phyloP scores from a whole-genome alignment of 2,329 filamentous ascomycete genomes.

The Alternaria sp. region DNA sequence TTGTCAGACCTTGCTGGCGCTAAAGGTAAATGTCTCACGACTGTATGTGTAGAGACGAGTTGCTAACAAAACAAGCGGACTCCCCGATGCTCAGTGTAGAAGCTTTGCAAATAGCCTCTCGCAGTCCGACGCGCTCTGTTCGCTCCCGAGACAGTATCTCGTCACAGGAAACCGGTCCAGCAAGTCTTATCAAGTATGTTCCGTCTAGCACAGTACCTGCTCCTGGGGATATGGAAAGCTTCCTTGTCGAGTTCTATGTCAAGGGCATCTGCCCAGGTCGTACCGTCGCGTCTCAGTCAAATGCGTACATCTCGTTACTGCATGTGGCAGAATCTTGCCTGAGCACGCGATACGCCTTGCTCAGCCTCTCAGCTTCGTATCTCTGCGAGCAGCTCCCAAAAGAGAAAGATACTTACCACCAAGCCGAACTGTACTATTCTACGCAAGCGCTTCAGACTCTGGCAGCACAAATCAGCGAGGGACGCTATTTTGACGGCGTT shows the following conservation, averaged over 20 bases:
- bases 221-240: slow-evolving; percentile 37
- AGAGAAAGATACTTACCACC: slow-evolving; percentile 39
- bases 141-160: slow-evolving; percentile 35
- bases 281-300: slow-evolving; percentile 35
- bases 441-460: slow-evolving; percentile 42
- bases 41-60: neutral
- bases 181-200: slow-evolving; percentile 42
- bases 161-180: slow-evolving; percentile 34
- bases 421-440: slow-evolving; percentile 46
- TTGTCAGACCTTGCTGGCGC: slow-evolving; percentile 43
- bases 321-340: slow-evolving; percentile 34
- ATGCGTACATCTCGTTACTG: slow-evolving; percentile 38
- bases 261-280: slow-evolving; percentile 45
- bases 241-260: slow-evolving; percentile 43
- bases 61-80: slow-evolving; percentile 34
- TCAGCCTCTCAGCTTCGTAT: slow-evolving; percentile 45
- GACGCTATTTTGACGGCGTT: slow-evolving; percentile 40
- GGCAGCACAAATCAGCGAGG: slow-evolving; percentile 37
- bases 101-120: slow-evolving; percentile 28
- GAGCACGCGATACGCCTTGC: slow-evolving; percentile 43
- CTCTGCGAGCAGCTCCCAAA: slow-evolving; percentile 40
- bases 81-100: slow-evolving; percentile 39
- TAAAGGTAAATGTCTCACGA: slow-evolving; percentile 29
- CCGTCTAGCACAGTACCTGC: slow-evolving; percentile 27
- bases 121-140: slow-evolving; percentile 38